A percentile compares a stretch with the other conserved stretches of the same genome.
Conservation (phyloP, 2,329 filamentous ascomycete genomes). For the Pseudovirgaria hyperparasitica region DNA sequence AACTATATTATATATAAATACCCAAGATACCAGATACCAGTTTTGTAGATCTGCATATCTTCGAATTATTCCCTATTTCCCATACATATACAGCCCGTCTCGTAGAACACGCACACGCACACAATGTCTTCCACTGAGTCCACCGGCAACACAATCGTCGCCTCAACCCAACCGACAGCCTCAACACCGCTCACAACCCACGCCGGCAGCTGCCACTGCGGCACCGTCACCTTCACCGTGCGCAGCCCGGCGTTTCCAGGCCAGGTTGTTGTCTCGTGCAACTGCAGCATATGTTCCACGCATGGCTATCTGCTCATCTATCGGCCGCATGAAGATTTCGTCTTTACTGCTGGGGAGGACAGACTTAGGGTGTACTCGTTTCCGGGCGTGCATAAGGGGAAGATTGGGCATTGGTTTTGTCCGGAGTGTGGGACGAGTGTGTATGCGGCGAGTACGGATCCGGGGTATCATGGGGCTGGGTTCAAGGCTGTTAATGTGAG, state of each 20-base stretch:
- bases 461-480: constrained; percentile 8
- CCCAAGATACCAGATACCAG: no score
- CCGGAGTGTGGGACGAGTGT: constrained; percentile 16
- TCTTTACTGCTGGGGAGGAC: constrained; percentile 7
- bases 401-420: constrained; percentile 17
- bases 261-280: constrained; percentile 33
- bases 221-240: constrained; percentile 36
- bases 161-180: no score
- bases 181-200: constrained; percentile 21
- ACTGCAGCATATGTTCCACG: constrained; percentile 41
- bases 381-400: constrained; percentile 6
- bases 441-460: constrained; percentile 9
- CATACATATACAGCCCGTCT: no score
- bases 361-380: constrained; percentile 9
- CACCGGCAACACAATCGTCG: no score
- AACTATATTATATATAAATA: no score
- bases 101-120: no score
- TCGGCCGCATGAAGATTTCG: constrained; percentile 8
- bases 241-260: constrained; percentile 30
- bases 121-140: no score
- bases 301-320: constrained; percentile 38
- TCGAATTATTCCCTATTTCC: no score
- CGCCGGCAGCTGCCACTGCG: constrained; percentile 41
- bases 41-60: no score
- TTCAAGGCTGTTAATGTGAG: constrained; percentile 17